Conservation (phyloP, 73 alveolate genomes). For the Uronychia setigera region DNA sequence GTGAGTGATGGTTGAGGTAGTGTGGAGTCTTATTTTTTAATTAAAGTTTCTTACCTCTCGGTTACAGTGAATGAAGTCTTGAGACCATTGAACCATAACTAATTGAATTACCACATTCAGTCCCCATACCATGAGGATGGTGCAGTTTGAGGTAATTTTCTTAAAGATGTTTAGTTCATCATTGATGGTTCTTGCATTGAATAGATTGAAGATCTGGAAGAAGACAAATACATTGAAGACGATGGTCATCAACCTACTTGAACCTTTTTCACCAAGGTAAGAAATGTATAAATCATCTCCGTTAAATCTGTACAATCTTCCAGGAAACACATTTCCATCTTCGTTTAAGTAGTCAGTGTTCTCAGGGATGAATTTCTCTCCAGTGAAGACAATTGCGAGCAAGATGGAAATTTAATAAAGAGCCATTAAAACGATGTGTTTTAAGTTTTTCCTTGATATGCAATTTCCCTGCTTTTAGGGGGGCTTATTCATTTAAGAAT, state of each 20-base stretch:
- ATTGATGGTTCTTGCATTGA: slow-evolving; percentile 8
- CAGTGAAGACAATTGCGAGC: slow-evolving; percentile 63
- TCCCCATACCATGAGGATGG: neutral
- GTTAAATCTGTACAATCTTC: neutral
- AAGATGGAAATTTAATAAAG: slow-evolving; percentile 69
- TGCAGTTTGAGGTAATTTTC: neutral
- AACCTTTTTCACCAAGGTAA: slow-evolving; percentile 36
- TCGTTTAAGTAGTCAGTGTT: slow-evolving; percentile 14
- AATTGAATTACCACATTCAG: slow-evolving; percentile 2
- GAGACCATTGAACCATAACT: slow-evolving; percentile 52
- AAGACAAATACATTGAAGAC: neutral
- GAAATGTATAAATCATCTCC: slow-evolving; percentile 35
- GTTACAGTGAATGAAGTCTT: slow-evolving; percentile 15
- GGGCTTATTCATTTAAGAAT: slow-evolving; percentile 64
- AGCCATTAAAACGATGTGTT: slow-evolving; percentile 81
- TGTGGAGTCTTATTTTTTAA: no score
- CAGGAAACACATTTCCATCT: slow-evolving; percentile 3
- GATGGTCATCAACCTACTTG: slow-evolving; percentile 69
- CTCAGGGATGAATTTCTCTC: slow-evolving; percentile 59
- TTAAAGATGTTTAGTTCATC: slow-evolving; percentile 9
- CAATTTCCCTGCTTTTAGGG: slow-evolving; percentile 72
- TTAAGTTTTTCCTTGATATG: slow-evolving; percentile 89
- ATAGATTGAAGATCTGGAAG: neutral
- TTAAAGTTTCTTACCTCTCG: slow-evolving; percentile 19
- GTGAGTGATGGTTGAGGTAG: no score